Evolutionary conservation across 352 stramenopile genomes (phyloP), one percentile per base, ranked within the genome.

Genomic region (Phytophthora multivora): DNA sequence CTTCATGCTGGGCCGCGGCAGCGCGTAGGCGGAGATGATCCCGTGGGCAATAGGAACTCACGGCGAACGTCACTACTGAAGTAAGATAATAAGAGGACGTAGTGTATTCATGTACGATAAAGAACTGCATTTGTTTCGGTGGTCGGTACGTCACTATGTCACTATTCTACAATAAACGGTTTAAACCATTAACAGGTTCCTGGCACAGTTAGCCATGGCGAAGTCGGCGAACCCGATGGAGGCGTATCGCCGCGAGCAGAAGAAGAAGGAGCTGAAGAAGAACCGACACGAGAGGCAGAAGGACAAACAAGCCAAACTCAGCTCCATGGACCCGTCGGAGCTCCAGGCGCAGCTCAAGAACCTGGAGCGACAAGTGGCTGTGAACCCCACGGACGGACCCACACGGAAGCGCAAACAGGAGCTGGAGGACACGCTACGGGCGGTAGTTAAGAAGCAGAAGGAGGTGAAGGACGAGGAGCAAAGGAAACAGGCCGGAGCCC

Each of bases 231-330:
- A 90, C 53, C 79, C 83, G 26, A 88, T 92, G 79, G 83, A 92
- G 56, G 72, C 73, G 58, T 92, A 78, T 51, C 79, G 81, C 48
- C 72, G 79, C 43, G 83, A 90, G 59, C 81, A 92, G 71, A 92
- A 92, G 78, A 92, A 92, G 62, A 92, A 92, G 77, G 83, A 92
- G 66, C 74, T 90, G 30, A 92, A 92, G 69, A 92, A 90, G 71
- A 69, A 89, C 48, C 72, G 77, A 11, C 3, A 55, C n/a, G 75
- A 91, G 47, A 71, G 83, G 4, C 75, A 89, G 50, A 78, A 79
- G 45, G 70, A 80, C 11, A 90, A 90, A 47, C 65, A 87, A 39
- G 40, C 62, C 10, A 92, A 92, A 45, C 68, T 92, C 15, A 55
- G 63, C 47, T 52, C 73, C n/a, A 79, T 92, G 57, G 71, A 92